Conservation (phyloP, 805 yeast genomes). For the Clavispora phyllophila region DNA sequence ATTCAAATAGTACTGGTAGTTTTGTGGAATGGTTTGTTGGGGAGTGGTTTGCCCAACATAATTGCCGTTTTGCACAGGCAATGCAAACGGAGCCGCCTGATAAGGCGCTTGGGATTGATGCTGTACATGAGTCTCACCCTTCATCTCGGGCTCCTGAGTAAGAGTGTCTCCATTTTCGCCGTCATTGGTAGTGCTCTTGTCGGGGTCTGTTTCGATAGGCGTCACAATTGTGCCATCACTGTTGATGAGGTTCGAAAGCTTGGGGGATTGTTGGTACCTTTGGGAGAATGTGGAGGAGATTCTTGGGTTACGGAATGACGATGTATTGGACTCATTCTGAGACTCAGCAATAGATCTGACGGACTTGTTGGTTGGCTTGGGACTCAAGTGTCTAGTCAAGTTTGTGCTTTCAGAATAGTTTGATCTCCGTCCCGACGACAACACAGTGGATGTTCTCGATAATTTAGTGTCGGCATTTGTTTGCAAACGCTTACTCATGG, state of each 20-base stretch:
- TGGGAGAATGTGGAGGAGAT: conserved; percentile 37
- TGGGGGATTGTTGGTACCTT: conserved; percentile 28
- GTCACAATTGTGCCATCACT: conserved; percentile 43
- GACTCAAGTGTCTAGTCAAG: conserved; percentile 4
- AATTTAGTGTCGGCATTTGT: conserved; percentile 8
- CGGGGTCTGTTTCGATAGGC: conserved; percentile 27
- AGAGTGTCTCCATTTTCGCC: conserved; percentile 2
- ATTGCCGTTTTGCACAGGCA: conserved; percentile 2
- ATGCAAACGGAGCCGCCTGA: not conserved
- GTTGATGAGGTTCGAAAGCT: conserved; percentile 37
- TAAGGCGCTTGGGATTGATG: not conserved
- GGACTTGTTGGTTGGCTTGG: conserved; percentile 2
- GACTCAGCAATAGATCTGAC: conserved; percentile 2
- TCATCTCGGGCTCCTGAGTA: not conserved
- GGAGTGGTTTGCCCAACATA: conserved; percentile 8
- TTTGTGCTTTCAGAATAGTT: conserved; percentile 3
- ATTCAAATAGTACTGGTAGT: conserved; percentile 19
- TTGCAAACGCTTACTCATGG: conserved; percentile 21
- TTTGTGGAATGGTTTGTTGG: conserved; percentile 12
- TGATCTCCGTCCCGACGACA: conserved; percentile 9
- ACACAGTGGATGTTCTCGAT: conserved; percentile 10
- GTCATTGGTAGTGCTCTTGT: conserved; percentile 4
- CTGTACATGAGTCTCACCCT: not conserved
- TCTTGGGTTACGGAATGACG: conserved; percentile 20
- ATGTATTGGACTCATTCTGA: conserved; percentile 4